A percentile compares a stretch with the other conserved stretches of the same genome.
Evolutionary conservation across 1,284 basidiomycete genomes (phyloP).

Genomic region (Rhodotorula glutinis): DNA sequence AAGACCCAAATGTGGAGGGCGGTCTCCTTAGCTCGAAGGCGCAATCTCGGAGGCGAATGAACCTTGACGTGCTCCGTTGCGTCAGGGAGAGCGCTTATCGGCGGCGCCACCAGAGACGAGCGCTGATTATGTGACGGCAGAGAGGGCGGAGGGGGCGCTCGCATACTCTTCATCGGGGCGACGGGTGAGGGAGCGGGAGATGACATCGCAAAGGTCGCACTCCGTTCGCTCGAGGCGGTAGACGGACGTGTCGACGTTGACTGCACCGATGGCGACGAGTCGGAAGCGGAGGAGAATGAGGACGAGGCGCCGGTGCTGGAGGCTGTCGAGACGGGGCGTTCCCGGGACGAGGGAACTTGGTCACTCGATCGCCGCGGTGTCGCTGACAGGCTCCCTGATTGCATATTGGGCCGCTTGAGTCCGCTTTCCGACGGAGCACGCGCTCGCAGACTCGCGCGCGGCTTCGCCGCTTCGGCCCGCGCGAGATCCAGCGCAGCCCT

Average conservation of each 20-base stretch:
- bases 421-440: slow-evolving; percentile 3
- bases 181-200: too few relatives aligned
- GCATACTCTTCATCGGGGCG: too few relatives aligned
- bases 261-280: slow-evolving; percentile 7
- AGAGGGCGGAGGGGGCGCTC: too few relatives aligned
- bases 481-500: slow-evolving; percentile 27
- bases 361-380: background rate
- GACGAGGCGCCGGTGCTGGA: slow-evolving; percentile 4
- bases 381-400: background rate
- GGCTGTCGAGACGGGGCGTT: slow-evolving; percentile 15
- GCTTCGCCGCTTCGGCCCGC: slow-evolving; percentile 23
- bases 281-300: background rate
- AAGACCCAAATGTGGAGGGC: slow-evolving; percentile 59
- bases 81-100: background rate
- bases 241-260: too few relatives aligned
- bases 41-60: slow-evolving; percentile 9
- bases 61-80: too few relatives aligned
- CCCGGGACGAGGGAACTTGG: background rate
- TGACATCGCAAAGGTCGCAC: too few relatives aligned
- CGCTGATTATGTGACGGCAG: background rate
- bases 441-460: slow-evolving; percentile 3
- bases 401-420: background rate
- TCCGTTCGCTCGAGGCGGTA: too few relatives aligned
- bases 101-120: background rate
- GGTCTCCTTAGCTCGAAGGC: slow-evolving; percentile 39